These are phyloP conservation scores for Cladosporium sp. DNA, from an alignment of 2,329 filamentous ascomycete species.

Conservation along the genomic window DNA sequence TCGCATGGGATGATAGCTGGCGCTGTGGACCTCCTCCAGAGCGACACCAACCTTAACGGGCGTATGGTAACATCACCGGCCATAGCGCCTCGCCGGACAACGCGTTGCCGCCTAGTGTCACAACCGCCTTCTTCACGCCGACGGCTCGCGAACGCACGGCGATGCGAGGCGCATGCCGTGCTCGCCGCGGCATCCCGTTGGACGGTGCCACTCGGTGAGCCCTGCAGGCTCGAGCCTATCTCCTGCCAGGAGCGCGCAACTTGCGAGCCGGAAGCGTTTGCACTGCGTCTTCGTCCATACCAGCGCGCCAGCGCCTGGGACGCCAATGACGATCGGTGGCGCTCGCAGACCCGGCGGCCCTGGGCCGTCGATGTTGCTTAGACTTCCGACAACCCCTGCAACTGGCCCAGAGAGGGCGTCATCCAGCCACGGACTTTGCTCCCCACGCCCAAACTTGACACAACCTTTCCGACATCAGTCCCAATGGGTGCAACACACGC, in stretches of 20 bases:
- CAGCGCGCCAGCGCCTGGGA: neutral
- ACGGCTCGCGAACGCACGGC: conserved; percentile 1
- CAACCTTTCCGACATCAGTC: neutral
- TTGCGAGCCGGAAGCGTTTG: neutral
- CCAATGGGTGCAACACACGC: neutral
- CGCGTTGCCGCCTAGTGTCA: conserved; percentile 6
- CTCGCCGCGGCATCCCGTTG: neutral
- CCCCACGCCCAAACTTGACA: neutral
- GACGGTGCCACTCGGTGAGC: neutral
- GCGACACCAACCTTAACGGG: conserved; percentile 5
- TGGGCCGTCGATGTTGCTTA: neutral
- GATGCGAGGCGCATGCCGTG: conserved; percentile 1
- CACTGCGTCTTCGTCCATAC: conserved; percentile 1
- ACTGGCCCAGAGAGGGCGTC: neutral
- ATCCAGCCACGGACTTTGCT: conserved; percentile 5
- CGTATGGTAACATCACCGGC: conserved; percentile 4
- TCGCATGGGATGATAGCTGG: neutral
- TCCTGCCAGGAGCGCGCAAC: neutral
- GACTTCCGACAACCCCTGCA: conserved; percentile 3
- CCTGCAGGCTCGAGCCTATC: neutral
- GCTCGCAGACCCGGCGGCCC: too few species aligned
- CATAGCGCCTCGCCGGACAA: conserved; percentile 4
- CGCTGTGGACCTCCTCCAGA: neutral
- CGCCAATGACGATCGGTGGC: neutral
- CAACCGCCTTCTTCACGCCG: conserved; percentile 8